These are phyloP conservation scores for Hyaloperonospora arabidopsidis DNA, from an alignment of 352 stramenopile genomes.

Conservation along the genomic window DNA sequence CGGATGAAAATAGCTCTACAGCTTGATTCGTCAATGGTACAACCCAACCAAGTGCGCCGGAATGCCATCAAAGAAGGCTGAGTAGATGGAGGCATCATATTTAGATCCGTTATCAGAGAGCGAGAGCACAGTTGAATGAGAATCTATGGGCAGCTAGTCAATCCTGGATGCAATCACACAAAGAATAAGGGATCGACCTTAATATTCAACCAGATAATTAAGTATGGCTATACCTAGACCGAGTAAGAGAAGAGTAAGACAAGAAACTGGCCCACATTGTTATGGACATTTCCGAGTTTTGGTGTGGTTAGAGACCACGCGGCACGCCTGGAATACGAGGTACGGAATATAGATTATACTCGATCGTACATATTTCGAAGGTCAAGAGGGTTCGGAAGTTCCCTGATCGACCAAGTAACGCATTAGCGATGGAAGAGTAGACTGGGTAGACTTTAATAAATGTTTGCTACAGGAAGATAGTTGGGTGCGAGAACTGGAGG, in stretches of 20 bases:
- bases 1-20: no score
- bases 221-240: background rate
- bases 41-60: no score
- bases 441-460: background rate
- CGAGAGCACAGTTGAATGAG: background rate
- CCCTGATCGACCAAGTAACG: background rate
- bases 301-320: background rate
- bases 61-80: no score
- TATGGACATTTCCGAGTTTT: background rate
- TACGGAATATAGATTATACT: background rate
- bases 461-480: background rate
- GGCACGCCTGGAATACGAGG: background rate
- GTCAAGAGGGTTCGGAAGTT: background rate
- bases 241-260: background rate
- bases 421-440: background rate
- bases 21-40: no score
- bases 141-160: background rate
- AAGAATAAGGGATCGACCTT: background rate
- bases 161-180: background rate
- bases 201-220: background rate
- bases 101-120: background rate
- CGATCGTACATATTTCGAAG: constrained; percentile 1
- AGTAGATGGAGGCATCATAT: background rate
- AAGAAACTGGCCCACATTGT: background rate
- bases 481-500: background rate